Conservation (phyloP, 176 grass and related monocot species). For the Zea luxurians region DNA sequence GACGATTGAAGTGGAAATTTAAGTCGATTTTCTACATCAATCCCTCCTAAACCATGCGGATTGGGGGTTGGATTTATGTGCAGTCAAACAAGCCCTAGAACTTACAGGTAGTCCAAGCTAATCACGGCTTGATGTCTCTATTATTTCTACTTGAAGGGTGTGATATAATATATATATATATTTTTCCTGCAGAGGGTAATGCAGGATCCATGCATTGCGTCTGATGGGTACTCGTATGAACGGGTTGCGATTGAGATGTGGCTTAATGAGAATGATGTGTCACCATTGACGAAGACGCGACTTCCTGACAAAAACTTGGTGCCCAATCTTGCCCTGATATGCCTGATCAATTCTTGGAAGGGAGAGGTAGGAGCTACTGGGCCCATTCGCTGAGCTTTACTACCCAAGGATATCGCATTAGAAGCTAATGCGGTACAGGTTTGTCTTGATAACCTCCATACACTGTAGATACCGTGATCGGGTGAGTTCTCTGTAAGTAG, state of each 20-base stretch:
- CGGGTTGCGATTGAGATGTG: slow-evolving; percentile 55
- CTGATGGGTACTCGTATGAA: slow-evolving; percentile 81
- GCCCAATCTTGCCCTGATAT: slow-evolving; percentile 37
- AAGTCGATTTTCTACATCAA: background rate
- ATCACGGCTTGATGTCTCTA: background rate
- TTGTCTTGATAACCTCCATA: slow-evolving; percentile 12
- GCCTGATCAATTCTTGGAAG: slow-evolving; percentile 44
- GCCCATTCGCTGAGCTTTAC: slow-evolving; percentile 28
- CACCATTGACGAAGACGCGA: slow-evolving; percentile 35
- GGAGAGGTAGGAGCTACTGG: slow-evolving; percentile 1
- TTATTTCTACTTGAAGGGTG: slow-evolving; percentile 26
- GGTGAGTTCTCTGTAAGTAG: slow-evolving; percentile 22
- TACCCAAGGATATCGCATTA: slow-evolving; percentile 20
- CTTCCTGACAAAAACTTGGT: slow-evolving; percentile 46
- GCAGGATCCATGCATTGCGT: slow-evolving; percentile 67
- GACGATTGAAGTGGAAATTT: background rate
- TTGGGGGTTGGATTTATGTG: background rate
- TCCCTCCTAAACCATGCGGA: background rate
- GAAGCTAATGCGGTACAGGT: slow-evolving; percentile 28
- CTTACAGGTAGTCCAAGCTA: background rate
- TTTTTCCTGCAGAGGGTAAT: slow-evolving; percentile 60
- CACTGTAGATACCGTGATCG: background rate
- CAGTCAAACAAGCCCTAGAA: background rate
- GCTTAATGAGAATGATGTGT: slow-evolving; percentile 45
- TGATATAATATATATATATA: background rate